A percentile compares a stretch with the other conserved stretches of the same genome.
Evolutionary conservation across 345 rosid species (phyloP).

Genomic region (Pistacia integerrima): DNA sequence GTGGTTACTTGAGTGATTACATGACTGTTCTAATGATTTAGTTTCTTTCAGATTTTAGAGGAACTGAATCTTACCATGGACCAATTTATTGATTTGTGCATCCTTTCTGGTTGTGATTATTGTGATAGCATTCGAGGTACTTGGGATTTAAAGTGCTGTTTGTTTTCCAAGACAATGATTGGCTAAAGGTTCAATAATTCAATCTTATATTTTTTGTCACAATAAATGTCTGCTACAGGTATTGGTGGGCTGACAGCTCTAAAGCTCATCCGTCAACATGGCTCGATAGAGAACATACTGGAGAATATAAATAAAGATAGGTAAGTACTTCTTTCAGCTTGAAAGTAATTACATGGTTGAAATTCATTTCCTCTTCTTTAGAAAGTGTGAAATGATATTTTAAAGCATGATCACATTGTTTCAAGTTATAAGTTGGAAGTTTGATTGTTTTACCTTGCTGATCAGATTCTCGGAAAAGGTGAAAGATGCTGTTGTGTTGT

Average conservation of each 20-base stretch:
- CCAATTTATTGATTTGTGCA: slow-evolving; percentile 92
- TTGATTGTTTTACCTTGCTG: background rate
- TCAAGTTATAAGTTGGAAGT: background rate
- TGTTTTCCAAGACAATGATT: background rate
- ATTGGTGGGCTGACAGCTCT: slow-evolving; percentile 90
- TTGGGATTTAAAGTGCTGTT: slow-evolving; percentile 14
- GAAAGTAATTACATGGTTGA: slow-evolving; percentile 6
- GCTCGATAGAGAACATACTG: slow-evolving; percentile 76
- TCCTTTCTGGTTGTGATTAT: slow-evolving; percentile 97
- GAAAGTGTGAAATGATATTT: background rate
- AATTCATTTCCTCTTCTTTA: background rate
- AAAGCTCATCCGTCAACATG: slow-evolving; percentile 94
- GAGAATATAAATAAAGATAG: slow-evolving; percentile 89
- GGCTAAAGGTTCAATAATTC: background rate
- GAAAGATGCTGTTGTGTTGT: background rate
- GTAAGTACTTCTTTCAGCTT: slow-evolving; percentile 29
- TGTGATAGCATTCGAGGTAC: slow-evolving; percentile 94
- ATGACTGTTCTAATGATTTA: slow-evolving; percentile 18
- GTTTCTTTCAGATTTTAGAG: slow-evolving; percentile 67
- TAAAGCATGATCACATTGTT: background rate
- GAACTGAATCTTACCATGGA: slow-evolving; percentile 89
- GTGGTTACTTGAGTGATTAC: slow-evolving; percentile 8
- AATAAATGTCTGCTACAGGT: slow-evolving; percentile 45
- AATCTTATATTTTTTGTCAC: background rate
- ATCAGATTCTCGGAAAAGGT: background rate